Conservation (phyloP, 2,329 filamentous ascomycete genomes). For the Pseudogymnoascus sp. region DNA sequence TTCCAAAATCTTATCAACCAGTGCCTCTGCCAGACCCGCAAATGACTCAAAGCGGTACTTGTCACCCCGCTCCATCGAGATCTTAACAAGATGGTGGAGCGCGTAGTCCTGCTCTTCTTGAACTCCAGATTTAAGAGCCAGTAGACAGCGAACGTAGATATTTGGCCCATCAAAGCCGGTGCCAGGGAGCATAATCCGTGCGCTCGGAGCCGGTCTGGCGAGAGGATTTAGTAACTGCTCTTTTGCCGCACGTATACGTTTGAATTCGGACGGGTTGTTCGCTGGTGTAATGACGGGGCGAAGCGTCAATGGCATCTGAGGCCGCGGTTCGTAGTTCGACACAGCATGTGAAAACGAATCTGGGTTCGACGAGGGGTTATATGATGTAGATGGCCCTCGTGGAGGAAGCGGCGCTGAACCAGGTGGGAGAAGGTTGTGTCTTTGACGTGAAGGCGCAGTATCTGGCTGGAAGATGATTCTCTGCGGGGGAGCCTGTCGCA, state of each 20-base stretch:
- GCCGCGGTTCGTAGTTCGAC: slow-evolving; percentile 60
- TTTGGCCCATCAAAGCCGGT: slow-evolving; percentile 66
- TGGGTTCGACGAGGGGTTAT: slow-evolving; percentile 44
- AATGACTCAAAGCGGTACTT: slow-evolving; percentile 95
- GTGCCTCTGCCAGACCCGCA: slow-evolving; percentile 74
- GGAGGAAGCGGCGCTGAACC: slow-evolving; percentile 18
- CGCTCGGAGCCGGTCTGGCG: slow-evolving; percentile 33
- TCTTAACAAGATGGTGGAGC: slow-evolving; percentile 86
- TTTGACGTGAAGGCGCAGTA: slow-evolving; percentile 53
- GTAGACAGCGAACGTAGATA: slow-evolving; percentile 82
- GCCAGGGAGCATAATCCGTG: slow-evolving; percentile 51
- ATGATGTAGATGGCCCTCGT: slow-evolving; percentile 33
- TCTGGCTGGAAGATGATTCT: slow-evolving; percentile 80
- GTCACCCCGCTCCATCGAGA: slow-evolving; percentile 87
- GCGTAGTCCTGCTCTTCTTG: slow-evolving; percentile 84
- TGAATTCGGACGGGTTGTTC: slow-evolving; percentile 63
- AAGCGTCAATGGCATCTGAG: slow-evolving; percentile 54
- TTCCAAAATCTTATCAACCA: slow-evolving; percentile 76
- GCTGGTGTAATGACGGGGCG: slow-evolving; percentile 67
- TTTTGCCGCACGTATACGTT: slow-evolving; percentile 40
- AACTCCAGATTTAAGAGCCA: slow-evolving; percentile 72
- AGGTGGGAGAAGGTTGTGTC: slow-evolving; percentile 44
- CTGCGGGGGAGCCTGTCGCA: slow-evolving; percentile 77
- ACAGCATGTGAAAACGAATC: slow-evolving; percentile 53
- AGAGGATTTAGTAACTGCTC: slow-evolving; percentile 29